phyloP scores from a whole-genome alignment of 768 basidiomycete genomes.

The Botryobasidium botryosum region DNA sequence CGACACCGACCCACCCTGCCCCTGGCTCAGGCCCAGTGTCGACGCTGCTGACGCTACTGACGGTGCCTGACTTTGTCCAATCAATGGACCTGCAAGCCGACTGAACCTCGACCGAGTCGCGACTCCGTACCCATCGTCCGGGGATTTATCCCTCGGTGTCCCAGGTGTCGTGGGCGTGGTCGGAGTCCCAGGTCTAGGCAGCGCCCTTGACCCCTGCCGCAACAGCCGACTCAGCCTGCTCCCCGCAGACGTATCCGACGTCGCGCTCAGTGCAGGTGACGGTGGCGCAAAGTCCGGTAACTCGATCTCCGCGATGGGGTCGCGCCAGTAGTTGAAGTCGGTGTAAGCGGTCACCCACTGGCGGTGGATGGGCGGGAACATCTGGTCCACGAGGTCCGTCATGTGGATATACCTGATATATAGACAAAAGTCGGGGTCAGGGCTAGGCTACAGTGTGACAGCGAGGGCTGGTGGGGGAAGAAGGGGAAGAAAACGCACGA shows the following conservation, averaged over 20 bases:
- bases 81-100: slow-evolving; percentile 7
- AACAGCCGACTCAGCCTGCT: slow-evolving; percentile 19
- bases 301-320: slow-evolving; percentile 56
- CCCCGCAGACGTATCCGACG: slow-evolving; percentile 56
- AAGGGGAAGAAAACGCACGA: slow-evolving; percentile 36
- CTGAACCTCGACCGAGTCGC: too few relatives aligned
- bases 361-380: slow-evolving; percentile 91
- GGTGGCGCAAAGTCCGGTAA: slow-evolving; percentile 72
- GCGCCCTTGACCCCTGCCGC: too few relatives aligned
- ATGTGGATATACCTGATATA: slow-evolving; percentile 85
- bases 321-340: slow-evolving; percentile 94
- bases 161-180: too few relatives aligned
- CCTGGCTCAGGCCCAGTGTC: slow-evolving; percentile 18
- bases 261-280: slow-evolving; percentile 85
- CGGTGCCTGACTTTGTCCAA: neutral
- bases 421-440: neutral
- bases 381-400: slow-evolving; percentile 98
- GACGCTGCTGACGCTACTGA: slow-evolving; percentile 20
- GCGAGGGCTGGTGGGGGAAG: too few relatives aligned
- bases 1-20: slow-evolving; percentile 4
- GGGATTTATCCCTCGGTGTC: too few relatives aligned
- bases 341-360: slow-evolving; percentile 84
- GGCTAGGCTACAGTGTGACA: too few relatives aligned
- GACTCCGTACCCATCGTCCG: too few relatives aligned
- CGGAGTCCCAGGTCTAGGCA: too few relatives aligned